Evolutionary conservation across 805 yeast species (phyloP).

Genomic region (Lipomyces kockii): DNA sequence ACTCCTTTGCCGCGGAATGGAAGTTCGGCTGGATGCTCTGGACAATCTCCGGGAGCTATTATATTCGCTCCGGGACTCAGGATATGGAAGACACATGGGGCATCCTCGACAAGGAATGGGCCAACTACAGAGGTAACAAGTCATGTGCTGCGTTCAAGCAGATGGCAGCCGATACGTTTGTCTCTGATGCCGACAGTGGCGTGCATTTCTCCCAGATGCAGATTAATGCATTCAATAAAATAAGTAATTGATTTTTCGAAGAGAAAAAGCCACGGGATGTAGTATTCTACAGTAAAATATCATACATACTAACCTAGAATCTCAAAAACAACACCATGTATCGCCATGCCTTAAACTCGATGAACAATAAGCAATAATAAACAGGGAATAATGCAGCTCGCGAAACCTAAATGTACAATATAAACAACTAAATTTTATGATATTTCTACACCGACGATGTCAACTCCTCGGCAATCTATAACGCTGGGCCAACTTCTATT

Average conservation of each 20-base stretch:
- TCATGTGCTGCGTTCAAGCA: not conserved
- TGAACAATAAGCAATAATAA: not conserved
- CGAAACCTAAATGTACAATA: not conserved
- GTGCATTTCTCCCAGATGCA: not conserved
- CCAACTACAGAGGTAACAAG: conserved; percentile 1
- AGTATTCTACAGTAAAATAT: not conserved
- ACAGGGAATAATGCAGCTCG: not conserved
- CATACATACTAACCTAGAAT: not conserved
- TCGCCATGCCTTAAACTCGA: not conserved
- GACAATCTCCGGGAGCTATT: conserved; percentile 3
- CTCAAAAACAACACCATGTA: not conserved
- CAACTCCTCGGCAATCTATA: not conserved
- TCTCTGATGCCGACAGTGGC: not conserved
- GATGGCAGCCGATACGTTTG: not conserved
- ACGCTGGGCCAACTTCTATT: not conserved
- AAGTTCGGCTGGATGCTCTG: conserved; percentile 5
- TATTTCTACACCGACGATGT: not conserved
- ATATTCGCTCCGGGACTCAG: conserved; percentile 4
- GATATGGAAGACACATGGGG: conserved; percentile 4
- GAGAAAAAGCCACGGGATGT: too few relatives aligned
- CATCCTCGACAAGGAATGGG: conserved; percentile 3
- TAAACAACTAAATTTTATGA: too few relatives aligned
- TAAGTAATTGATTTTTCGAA: too few relatives aligned
- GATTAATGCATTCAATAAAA: too few relatives aligned
- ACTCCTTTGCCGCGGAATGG: not conserved